phyloP scores from a whole-genome alignment of 139 green algal species.

The Coelastrella sp. region DNA sequence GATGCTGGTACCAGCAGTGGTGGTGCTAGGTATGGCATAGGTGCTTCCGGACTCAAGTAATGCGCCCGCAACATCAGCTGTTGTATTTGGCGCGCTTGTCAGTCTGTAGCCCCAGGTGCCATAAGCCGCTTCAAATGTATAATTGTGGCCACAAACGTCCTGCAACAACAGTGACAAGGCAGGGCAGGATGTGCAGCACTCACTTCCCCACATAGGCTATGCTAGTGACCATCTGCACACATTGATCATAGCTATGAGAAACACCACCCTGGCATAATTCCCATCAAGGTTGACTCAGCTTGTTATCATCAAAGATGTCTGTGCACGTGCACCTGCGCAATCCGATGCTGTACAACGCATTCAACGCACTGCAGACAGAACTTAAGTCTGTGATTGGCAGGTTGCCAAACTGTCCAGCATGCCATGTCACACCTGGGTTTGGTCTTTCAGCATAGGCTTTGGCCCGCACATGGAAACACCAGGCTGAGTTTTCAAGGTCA shows the following conservation, averaged over 20 bases:
- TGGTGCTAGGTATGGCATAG: not conserved
- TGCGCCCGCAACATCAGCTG: not conserved
- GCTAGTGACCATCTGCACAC: too few species aligned
- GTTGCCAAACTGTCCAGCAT: not conserved
- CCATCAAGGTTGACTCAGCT: too few species aligned
- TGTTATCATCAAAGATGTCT: too few species aligned
- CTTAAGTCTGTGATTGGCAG: too few species aligned
- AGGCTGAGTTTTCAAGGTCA: too few species aligned
- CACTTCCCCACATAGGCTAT: not conserved
- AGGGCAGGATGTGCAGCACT: not conserved
- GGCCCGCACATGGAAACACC: not conserved
- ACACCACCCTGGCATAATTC: too few species aligned
- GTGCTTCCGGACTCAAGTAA: not conserved
- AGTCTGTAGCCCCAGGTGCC: slow-evolving; percentile 41
- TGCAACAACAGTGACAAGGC: not conserved
- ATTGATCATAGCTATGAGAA: too few species aligned
- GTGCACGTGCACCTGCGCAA: too few species aligned
- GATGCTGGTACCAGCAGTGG: not conserved
- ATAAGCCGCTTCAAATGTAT: not conserved
- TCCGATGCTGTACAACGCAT: too few species aligned
- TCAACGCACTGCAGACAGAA: too few species aligned
- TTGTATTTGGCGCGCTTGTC: not conserved
- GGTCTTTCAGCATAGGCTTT: not conserved
- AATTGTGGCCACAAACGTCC: slow-evolving; percentile 39
- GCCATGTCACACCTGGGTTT: not conserved